Evolutionary conservation across 345 rosid genomes (phyloP).

Genomic region (Hibiscus mutabilis): DNA sequence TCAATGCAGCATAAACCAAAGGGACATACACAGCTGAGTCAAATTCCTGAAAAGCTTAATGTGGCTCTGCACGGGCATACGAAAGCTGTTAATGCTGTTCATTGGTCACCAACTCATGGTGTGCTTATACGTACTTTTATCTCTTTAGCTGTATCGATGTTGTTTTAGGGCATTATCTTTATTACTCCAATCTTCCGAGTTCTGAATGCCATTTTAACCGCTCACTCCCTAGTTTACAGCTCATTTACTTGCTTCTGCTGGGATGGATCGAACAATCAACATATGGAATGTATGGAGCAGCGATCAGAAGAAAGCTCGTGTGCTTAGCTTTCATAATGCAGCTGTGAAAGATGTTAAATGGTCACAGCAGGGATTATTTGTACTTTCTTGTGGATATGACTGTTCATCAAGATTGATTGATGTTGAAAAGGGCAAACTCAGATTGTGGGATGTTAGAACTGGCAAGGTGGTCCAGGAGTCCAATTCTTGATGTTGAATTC

Average conservation of each 20-base stretch:
- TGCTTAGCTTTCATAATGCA: constrained; percentile 46
- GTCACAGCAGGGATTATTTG: constrained; percentile 43
- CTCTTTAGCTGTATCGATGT: not conserved
- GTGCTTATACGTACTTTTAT: constrained; percentile 13
- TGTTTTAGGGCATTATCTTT: not conserved
- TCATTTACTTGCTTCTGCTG: constrained; percentile 92
- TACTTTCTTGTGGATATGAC: constrained; percentile 85
- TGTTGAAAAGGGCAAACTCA: constrained; percentile 70
- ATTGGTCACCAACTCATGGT: constrained; percentile 76
- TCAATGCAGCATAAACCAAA: constrained; percentile 31
- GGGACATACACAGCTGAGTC: constrained; percentile 21
- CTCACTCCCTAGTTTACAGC: constrained; percentile 37
- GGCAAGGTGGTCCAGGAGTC: constrained; percentile 54
- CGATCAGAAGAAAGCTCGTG: constrained; percentile 47
- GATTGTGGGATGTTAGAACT: constrained; percentile 74
- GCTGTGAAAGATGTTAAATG: constrained; percentile 78
- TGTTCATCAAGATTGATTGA: constrained; percentile 59
- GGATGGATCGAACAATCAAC: constrained; percentile 57
- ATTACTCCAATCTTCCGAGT: not conserved
- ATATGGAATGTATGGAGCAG: constrained; percentile 84
- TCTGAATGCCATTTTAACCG: not conserved
- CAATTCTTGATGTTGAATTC: constrained; percentile 82
- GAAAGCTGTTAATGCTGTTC: constrained; percentile 64
- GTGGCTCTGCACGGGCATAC: constrained; percentile 45
- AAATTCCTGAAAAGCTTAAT: constrained; percentile 41